These are phyloP conservation scores for Metschnikowia picachoensis DNA, from an alignment of 805 yeast species.

Conservation along the genomic window DNA sequence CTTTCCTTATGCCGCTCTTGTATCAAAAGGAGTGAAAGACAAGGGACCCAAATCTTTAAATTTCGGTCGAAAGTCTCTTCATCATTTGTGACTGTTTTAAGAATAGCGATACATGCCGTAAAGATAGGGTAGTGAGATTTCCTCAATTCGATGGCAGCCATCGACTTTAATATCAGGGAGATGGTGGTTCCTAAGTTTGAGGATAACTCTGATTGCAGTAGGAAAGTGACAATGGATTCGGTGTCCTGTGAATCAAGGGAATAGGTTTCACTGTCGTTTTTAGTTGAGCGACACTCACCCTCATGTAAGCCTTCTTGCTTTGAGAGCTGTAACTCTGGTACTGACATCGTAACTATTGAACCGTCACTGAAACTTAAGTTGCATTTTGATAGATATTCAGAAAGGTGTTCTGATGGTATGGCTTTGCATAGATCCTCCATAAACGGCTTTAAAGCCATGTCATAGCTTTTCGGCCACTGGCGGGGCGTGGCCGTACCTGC, in stretches of 20 bases:
- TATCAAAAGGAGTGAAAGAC: not conserved
- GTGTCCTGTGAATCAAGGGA: no score
- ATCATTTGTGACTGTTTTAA: not conserved
- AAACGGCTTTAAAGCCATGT: conserved; percentile 1
- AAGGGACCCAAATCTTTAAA: conserved; percentile 1
- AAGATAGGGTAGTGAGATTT: not conserved
- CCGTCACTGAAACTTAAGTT: no score
- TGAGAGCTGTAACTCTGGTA: no score
- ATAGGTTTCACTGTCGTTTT: no score
- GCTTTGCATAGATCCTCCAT: not conserved
- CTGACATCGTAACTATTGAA: no score
- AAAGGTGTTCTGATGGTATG: not conserved
- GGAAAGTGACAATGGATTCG: not conserved
- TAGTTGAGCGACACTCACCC: no score
- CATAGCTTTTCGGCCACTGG: not conserved
- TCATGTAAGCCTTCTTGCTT: no score
- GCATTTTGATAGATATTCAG: no score
- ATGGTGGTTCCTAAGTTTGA: not conserved
- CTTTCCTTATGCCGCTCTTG: not conserved
- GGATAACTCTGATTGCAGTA: not conserved
- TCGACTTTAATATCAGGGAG: not conserved
- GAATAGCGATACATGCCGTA: not conserved
- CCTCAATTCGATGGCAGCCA: not conserved
- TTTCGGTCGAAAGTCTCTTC: not conserved
- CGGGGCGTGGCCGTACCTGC: not conserved